Conservation (phyloP, 2,329 filamentous ascomycete genomes). For the Sclerotinia sclerotiorum region DNA sequence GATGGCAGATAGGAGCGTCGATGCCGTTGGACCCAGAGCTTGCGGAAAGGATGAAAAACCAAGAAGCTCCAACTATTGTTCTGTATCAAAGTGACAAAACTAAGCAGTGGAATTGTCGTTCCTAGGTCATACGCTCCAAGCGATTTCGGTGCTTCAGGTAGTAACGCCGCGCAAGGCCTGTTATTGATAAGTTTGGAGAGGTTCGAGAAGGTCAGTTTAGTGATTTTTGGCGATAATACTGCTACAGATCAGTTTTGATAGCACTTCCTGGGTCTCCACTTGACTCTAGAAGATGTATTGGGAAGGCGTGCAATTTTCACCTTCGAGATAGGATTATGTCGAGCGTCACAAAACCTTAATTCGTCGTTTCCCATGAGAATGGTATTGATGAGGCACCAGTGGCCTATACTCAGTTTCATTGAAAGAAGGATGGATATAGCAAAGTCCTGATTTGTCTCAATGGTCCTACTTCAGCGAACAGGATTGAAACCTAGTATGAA, state of each 20-base stretch:
- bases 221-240: background rate
- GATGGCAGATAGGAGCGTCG: conserved; percentile 63
- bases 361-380: conserved; percentile 66
- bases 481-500: background rate
- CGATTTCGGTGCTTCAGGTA: conserved; percentile 63
- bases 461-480: conserved; percentile 35
- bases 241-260: background rate
- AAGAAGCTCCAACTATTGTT: conserved; percentile 59
- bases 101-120: conserved; percentile 39
- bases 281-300: conserved; percentile 65
- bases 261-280: conserved; percentile 51
- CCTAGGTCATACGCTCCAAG: conserved; percentile 42
- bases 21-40: conserved; percentile 67
- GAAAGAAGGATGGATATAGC: conserved; percentile 46
- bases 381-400: conserved; percentile 58
- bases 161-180: conserved; percentile 60
- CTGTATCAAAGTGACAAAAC: conserved; percentile 37
- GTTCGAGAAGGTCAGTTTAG: conserved; percentile 60
- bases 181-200: conserved; percentile 66
- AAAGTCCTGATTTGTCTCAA: conserved; percentile 18
- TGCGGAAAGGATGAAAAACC: conserved; percentile 53
- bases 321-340: conserved; percentile 64
- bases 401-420: conserved; percentile 66
- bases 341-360: conserved; percentile 64
- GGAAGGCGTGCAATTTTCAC: conserved; percentile 67